Evolutionary conservation across 441 rosid genomes (phyloP).

Genomic region (Adansonia grandidieri): DNA sequence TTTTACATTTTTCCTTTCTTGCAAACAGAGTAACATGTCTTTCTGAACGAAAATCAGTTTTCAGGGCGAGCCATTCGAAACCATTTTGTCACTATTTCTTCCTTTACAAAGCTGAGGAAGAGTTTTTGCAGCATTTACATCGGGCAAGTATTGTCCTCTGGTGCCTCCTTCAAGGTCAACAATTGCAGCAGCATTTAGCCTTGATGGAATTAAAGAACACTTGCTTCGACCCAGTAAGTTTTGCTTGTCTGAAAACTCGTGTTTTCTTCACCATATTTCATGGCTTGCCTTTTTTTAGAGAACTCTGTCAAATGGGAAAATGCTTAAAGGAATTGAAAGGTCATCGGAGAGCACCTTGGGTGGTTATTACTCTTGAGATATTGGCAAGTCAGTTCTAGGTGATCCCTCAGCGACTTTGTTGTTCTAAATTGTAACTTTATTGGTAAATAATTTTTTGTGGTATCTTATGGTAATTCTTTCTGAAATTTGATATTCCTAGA

Average conservation of each 20-base stretch:
- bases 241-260: background rate
- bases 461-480: background rate
- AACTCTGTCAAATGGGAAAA: constrained; percentile 52
- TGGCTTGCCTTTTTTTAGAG: constrained; percentile 20
- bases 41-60: background rate
- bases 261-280: background rate
- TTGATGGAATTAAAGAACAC: constrained; percentile 65
- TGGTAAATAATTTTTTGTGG: background rate
- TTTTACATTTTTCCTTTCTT: background rate
- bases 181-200: constrained; percentile 91
- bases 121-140: constrained; percentile 66
- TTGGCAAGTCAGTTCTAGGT: background rate
- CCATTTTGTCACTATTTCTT: constrained; percentile 4
- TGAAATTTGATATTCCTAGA: background rate
- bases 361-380: constrained; percentile 59
- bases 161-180: constrained; percentile 87
- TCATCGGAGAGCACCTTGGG: constrained; percentile 94
- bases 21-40: background rate
- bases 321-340: constrained; percentile 83
- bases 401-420: background rate
- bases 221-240: constrained; percentile 90
- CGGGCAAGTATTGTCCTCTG: constrained; percentile 78
- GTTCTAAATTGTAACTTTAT: background rate
- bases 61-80: background rate
- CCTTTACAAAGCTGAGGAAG: constrained; percentile 75